Base-by-base conservation (phyloP, 225 moss, liverwort and hornwort species). In the Polytrichum commune region DNA sequence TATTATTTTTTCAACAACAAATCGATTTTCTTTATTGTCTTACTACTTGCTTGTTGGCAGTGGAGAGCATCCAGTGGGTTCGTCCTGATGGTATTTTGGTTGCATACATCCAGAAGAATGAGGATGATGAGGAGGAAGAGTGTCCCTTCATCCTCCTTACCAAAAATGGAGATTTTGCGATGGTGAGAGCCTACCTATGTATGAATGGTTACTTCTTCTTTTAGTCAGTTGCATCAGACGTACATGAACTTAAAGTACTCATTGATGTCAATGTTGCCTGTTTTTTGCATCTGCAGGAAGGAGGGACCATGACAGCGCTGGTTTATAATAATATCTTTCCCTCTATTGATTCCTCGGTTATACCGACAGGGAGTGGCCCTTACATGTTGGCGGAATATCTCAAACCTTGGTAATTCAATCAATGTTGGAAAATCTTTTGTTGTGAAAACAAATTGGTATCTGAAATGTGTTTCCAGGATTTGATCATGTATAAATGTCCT, bases 1-100 rank as follows among this genome's bases (percentile, higher is more conserved):
- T 46, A 46, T 46, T 46, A 13, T 46, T 3, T 46, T 4, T 16
- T 16, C 4, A 46, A 46, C 46, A 13, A 13, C 13, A 46, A 3
- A 46, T 46, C 16, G 18, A 20, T 60, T 55, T 53, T 19, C 56
- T 29, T 58, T 19, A 65, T 63, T 70, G 29, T 56, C 8, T 72
- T 55, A 46, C 30, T 79, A 5, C 55, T 73, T 23, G 62, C 66
- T 65, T 64, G 66, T 69, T 70, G 62, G 73, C 91, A 98, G 98
- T 89, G 88, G 98, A 98, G 70, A 86, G 90, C 77, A 78, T 98
- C 68, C 82, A 82, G 65, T 98, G 98, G 98, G 81, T 93, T 66
- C 91, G 95, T 63, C 83, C 91, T 75, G 98, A 95, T 79, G 78
- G 86, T 70, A 91, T 98, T 71, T 78, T 95, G 71, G 82, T 95